Base-by-base conservation (phyloP, 2,329 filamentous ascomycete species). In the Lasiodiplodia gonubiensis region DNA sequence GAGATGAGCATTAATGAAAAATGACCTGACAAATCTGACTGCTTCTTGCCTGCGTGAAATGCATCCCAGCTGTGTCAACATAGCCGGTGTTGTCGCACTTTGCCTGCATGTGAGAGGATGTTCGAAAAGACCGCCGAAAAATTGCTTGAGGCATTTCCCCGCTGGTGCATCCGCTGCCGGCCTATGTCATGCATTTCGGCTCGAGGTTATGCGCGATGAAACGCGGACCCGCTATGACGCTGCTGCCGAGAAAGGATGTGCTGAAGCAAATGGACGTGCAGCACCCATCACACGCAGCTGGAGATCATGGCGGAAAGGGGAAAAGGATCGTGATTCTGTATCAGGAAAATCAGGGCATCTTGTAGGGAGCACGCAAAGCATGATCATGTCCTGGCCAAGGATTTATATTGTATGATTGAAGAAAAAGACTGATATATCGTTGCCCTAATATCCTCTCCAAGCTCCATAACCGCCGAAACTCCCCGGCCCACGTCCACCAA, bases 401-500 rank as follows among this genome's bases (percentile, higher is more conserved):
- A 21, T 63, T 51, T 52, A 33, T 63, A 63, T 61, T 61, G 33
- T n/a, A 49, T 16, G 16, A 61, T 8, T n/a, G 35, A 49, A 27
- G 35, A 42, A 51, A 63, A 63, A 30, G 59, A 51, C 46, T n/a
- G 42, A 27, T 49, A 23, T 60, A 59, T 51, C 14, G 42, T 46
- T 46, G 42, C 18, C 27, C n/a, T 63, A 63, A n/a, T 51, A 63
- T 3, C 59, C 59, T 61, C 59, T 51, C 42, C 42, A 51, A 51
- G 59, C 46, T 27, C 59, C 59, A 37, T 51, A 8, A n/a, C 59
- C 42, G 59, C 59, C 59, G 46, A 63, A 63, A 25, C 59, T 63
- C 59, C 46, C 59, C 42, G 59, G 59, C 30, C 59, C 59, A 37
- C 59, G 59, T 51, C 59, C 46, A 63, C 46, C 59, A 48, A 63